Base-by-base conservation (phyloP, 1,139 yeast species). In the Candida frijolesensis region DNA sequence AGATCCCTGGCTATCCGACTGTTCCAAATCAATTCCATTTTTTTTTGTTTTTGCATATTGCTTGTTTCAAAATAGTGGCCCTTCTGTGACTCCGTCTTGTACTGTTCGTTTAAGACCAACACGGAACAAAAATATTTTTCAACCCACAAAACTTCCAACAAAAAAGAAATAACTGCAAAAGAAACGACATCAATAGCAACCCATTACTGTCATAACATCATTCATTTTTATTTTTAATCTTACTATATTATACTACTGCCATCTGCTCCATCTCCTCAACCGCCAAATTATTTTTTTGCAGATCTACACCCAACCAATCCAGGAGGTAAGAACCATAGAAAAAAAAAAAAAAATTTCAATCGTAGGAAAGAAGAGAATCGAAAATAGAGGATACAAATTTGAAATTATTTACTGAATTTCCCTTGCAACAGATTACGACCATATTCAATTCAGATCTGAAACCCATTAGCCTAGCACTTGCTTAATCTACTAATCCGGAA, bases 101-200 rank as follows among this genome's bases (percentile, higher is more conserved):
- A 12, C n/a, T 8, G 14, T 30, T 30, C 14, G 14, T 19, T 38
- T 22, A 22, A 27, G 42, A 40, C 42, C 42, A 40, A 40, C 32
- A 40, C 15, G 25, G 42, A 40, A 40, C 42, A 25, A 12, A 42
- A 32, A 29, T 25, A 8, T n/a, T 14, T n/a, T 8, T 38, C 27
- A 14, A 19, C 10, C 27, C 43, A 30, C 43, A n/a, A 10, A n/a
- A 34, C 40, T 9, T 18, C 18, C 14, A 22, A 15, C 14, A 16
- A 22, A 45, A 45, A 38, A 37, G 29, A 32, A 45, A 34, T 38
- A 43, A 27, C 45, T 15, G 40, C 39, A 43, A 43, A 27, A 30
- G 40, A 29, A 30, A 43, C 45, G 43, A 45, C 19, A n/a, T 14
- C 12, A 38, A 16, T 14, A 45, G 44, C 42, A 37, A 45, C 29